Conservation (phyloP, 257 asterid genomes). For the Salvia rosmarinus region DNA sequence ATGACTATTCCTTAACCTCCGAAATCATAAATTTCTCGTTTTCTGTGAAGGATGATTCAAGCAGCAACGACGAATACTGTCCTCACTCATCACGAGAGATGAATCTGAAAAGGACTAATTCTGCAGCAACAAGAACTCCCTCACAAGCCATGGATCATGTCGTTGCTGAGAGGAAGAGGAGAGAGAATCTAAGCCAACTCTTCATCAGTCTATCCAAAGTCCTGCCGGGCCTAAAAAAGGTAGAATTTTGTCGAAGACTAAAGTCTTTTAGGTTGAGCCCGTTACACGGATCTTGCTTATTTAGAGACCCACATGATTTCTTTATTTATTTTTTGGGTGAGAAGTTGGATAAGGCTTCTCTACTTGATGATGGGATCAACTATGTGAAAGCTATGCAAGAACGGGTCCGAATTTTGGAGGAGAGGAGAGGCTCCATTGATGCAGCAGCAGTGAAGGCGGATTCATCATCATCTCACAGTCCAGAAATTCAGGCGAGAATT, state of each 20-base stretch:
- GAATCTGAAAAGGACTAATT: not conserved
- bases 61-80: not conserved
- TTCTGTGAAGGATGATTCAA: conserved; percentile 13
- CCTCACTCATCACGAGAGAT: not conserved
- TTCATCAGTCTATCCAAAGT: conserved; percentile 61
- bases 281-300: not conserved
- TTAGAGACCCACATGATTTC: not conserved
- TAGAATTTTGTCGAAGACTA: not conserved
- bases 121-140: conserved; percentile 31
- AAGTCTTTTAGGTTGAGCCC: not conserved
- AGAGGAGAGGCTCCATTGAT: not conserved
- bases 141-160: conserved; percentile 62
- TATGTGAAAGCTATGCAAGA: conserved; percentile 52
- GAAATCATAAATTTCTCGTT: conserved; percentile 40
- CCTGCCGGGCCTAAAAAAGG: conserved; percentile 75
- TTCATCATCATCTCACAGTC: conserved; percentile 5
- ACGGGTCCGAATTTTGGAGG: conserved; percentile 46
- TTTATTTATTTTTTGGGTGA: not conserved
- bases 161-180: conserved; percentile 61
- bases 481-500: conserved; percentile 53
- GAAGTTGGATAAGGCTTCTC: conserved; percentile 52
- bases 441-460: not conserved
- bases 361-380: conserved; percentile 48
- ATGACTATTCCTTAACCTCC: conserved; percentile 22
- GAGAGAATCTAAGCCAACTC: conserved; percentile 55